Percentiles rank a stretch among this genome's conserved stretches.
Evolutionary conservation across 768 basidiomycete genomes (phyloP).

Genomic region (Cubamyces lactineus): DNA sequence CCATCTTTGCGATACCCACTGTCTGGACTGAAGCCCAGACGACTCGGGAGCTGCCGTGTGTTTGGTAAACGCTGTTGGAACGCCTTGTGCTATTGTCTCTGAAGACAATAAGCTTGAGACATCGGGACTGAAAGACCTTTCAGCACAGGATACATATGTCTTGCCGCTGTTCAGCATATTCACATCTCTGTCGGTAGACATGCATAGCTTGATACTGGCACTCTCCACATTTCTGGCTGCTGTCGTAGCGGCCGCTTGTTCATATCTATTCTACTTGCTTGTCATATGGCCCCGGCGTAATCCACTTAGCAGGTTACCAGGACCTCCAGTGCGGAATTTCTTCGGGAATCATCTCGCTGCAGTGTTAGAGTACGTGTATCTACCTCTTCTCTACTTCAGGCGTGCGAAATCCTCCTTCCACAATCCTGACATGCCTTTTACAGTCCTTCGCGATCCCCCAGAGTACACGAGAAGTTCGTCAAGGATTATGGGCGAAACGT

Average conservation of each 20-base stretch:
- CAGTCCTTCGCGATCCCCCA: conserved; percentile 58
- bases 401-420: neutral
- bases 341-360: conserved; percentile 57
- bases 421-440: neutral
- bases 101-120: conserved; percentile 19
- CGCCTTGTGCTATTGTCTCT: conserved; percentile 15
- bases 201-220: neutral
- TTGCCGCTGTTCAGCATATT: conserved; percentile 5
- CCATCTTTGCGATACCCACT: neutral
- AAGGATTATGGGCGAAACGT: conserved; percentile 69
- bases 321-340: conserved; percentile 55
- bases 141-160: no score
- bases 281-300: conserved; percentile 37
- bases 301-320: conserved; percentile 59
- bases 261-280: conserved; percentile 34
- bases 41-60: neutral
- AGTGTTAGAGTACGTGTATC: conserved; percentile 57
- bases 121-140: neutral
- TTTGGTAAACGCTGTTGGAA: conserved; percentile 10
- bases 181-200: conserved; percentile 1
- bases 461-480: conserved; percentile 55
- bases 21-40: neutral
- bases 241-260: neutral
- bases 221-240: conserved; percentile 13
- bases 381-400: neutral